These are phyloP conservation scores for Yamadazyma nakazawae DNA, from an alignment of 805 yeast species.

Conservation along the genomic window DNA sequence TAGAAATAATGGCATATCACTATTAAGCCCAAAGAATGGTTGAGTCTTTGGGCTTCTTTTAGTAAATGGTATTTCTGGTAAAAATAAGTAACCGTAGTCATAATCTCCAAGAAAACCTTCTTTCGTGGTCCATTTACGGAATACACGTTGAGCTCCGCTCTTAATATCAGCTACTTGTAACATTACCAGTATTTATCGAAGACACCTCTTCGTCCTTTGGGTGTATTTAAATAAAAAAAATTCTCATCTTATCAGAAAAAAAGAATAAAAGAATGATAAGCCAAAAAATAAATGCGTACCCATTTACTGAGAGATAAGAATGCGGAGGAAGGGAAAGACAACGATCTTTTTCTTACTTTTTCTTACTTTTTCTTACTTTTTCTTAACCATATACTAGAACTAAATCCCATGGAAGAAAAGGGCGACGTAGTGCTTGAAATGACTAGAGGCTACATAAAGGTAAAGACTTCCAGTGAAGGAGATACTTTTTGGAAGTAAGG, in stretches of 20 bases:
- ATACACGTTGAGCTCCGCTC: slow-evolving; percentile 17
- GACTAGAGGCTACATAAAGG: too few relatives aligned
- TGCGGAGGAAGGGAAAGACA: neutral
- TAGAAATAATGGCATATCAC: slow-evolving; percentile 75
- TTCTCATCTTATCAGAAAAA: neutral
- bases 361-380: too few relatives aligned
- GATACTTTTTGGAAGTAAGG: too few relatives aligned
- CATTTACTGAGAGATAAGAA: neutral
- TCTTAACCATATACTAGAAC: too few relatives aligned
- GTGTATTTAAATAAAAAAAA: neutral
- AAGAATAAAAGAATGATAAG: neutral
- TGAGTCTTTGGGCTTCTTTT: slow-evolving; percentile 48
- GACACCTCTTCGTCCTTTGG: neutral
- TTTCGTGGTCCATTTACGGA: slow-evolving; percentile 59
- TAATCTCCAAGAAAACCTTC: slow-evolving; percentile 88
- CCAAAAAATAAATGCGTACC: neutral
- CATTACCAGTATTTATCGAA: neutral
- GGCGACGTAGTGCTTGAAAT: too few relatives aligned
- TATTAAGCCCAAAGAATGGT: slow-evolving; percentile 80
- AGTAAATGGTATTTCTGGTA: slow-evolving; percentile 73
- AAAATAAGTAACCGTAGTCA: slow-evolving; percentile 74
- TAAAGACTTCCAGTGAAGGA: too few relatives aligned
- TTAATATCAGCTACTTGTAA: slow-evolving; percentile 9
- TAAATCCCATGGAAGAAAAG: too few relatives aligned
- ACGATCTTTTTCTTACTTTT: too few relatives aligned